A percentile compares a stretch with the other conserved stretches of the same genome.
phyloP scores from a whole-genome alignment of 805 yeast species.

The Peterozyma xylosa region DNA sequence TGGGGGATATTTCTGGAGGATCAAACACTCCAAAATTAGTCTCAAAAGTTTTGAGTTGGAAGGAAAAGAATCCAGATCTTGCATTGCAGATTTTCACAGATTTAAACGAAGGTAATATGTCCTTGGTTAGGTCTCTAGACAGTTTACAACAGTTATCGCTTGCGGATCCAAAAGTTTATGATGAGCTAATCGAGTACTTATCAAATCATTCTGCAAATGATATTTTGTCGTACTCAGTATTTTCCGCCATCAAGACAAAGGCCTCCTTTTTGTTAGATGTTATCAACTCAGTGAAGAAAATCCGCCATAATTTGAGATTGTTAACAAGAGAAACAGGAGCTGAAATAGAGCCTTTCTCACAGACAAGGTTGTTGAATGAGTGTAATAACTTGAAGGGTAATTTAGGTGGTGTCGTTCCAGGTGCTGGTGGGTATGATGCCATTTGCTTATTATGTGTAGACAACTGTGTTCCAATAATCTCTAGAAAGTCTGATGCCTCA shows the following conservation, averaged over 20 bases:
- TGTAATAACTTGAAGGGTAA: constrained; percentile 61
- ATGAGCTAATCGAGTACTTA: constrained; percentile 15
- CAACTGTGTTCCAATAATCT: constrained; percentile 28
- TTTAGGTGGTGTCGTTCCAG: constrained; percentile 95
- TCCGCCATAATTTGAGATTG: constrained; percentile 50
- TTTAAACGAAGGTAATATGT: constrained; percentile 53
- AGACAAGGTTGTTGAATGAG: constrained; percentile 59
- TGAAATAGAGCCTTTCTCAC: constrained; percentile 79
- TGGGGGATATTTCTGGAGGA: constrained; percentile 94
- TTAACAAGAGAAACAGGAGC: constrained; percentile 69
- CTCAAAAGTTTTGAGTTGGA: constrained; percentile 68
- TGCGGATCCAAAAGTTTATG: constrained; percentile 28
- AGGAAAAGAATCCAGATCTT: constrained; percentile 37
- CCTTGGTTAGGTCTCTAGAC: constrained; percentile 41
- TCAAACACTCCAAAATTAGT: constrained; percentile 93
- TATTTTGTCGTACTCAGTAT: constrained; percentile 3
- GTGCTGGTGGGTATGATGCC: constrained; percentile 98
- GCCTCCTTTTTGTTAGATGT: constrained; percentile 24
- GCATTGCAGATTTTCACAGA: constrained; percentile 44
- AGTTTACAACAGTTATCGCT: constrained; percentile 26
- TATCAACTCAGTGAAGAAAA: constrained; percentile 31
- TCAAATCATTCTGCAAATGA: constrained; percentile 10
- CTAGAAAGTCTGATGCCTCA: not conserved
- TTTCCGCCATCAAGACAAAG: constrained; percentile 3
- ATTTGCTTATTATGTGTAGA: constrained; percentile 62